Evolutionary conservation across 2,329 filamentous ascomycete species (phyloP).

Genomic region (Calonectria crousiana): DNA sequence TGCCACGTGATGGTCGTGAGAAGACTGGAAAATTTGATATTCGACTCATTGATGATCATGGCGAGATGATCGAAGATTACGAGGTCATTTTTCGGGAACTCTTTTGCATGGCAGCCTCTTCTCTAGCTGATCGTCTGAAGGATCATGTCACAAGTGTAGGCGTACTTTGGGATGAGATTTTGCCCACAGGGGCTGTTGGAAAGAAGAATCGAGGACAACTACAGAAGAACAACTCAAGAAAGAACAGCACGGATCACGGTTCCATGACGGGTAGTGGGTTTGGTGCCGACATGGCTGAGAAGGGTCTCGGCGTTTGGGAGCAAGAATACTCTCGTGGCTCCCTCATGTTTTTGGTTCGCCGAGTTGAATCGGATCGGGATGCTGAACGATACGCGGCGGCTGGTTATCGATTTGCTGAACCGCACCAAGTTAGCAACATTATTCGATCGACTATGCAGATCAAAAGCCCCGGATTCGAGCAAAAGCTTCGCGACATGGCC

Average conservation of each 20-base stretch:
- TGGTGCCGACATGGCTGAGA: conserved; percentile 55
- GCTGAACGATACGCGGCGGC: conserved; percentile 73
- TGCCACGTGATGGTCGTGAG: conserved; percentile 49
- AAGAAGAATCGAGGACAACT: conserved; percentile 33
- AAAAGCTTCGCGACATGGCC: conserved; percentile 74
- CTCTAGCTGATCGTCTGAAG: conserved; percentile 77
- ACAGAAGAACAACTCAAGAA: conserved; percentile 33
- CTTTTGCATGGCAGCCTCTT: conserved; percentile 83
- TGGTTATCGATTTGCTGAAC: conserved; percentile 83
- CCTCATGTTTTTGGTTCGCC: conserved; percentile 82
- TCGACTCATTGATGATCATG: conserved; percentile 64
- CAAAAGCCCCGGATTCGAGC: conserved; percentile 69
- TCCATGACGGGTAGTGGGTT: conserved; percentile 34
- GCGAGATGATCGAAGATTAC: conserved; percentile 75
- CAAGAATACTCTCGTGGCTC: conserved; percentile 76
- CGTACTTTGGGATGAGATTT: conserved; percentile 80
- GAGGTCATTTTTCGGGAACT: conserved; percentile 83
- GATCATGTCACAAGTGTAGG: conserved; percentile 74
- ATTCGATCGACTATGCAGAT: conserved; percentile 83
- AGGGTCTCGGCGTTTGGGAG: conserved; percentile 47
- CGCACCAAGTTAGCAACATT: conserved; percentile 75
- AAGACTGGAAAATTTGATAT: conserved; percentile 46
- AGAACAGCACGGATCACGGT: conserved; percentile 23
- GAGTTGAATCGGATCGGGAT: conserved; percentile 68
- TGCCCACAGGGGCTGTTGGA: conserved; percentile 69